These are phyloP conservation scores for Diutina siamensis DNA, from an alignment of 1,139 yeast species.

Conservation along the genomic window DNA sequence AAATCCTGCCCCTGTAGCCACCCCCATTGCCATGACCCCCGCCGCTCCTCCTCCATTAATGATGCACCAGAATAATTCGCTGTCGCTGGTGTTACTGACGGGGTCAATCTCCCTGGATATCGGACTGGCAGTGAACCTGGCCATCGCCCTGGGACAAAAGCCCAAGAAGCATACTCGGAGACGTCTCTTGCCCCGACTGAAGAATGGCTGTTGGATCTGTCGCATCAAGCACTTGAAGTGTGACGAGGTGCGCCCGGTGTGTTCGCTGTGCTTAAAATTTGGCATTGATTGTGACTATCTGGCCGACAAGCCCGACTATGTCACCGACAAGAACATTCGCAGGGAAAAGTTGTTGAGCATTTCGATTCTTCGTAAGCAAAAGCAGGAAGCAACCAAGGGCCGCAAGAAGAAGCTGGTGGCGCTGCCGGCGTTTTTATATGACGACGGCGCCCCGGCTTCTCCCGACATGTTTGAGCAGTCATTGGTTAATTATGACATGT, in stretches of 20 bases:
- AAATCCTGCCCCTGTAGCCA: constrained; percentile 2
- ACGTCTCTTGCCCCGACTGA: constrained; percentile 18
- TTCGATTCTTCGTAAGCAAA: constrained; percentile 17
- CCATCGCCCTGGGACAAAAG: constrained; percentile 7
- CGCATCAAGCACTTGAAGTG: constrained; percentile 39
- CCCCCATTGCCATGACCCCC: not conserved
- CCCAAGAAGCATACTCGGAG: constrained; percentile 31
- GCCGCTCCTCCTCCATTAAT: constrained; percentile 1
- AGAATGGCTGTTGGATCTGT: constrained; percentile 40
- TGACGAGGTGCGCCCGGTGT: constrained; percentile 29
- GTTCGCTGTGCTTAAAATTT: constrained; percentile 28
- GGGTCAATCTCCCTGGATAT: not conserved
- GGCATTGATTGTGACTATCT: constrained; percentile 37
- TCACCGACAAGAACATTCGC: constrained; percentile 25
- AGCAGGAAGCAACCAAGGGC: constrained; percentile 7
- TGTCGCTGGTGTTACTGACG: not conserved
- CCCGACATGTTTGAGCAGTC: not conserved
- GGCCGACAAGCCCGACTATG: constrained; percentile 30
- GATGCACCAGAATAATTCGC: constrained; percentile 4
- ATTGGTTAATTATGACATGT: not conserved
- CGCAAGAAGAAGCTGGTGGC: not conserved
- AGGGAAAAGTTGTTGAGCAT: constrained; percentile 25
- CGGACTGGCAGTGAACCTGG: constrained; percentile 1
- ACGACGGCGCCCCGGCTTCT: not conserved
- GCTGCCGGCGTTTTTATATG: not conserved